These are phyloP conservation scores for Allomyces macrogynus DNA, from an alignment of 192 early-diverging fungal species.

Conservation along the genomic window DNA sequence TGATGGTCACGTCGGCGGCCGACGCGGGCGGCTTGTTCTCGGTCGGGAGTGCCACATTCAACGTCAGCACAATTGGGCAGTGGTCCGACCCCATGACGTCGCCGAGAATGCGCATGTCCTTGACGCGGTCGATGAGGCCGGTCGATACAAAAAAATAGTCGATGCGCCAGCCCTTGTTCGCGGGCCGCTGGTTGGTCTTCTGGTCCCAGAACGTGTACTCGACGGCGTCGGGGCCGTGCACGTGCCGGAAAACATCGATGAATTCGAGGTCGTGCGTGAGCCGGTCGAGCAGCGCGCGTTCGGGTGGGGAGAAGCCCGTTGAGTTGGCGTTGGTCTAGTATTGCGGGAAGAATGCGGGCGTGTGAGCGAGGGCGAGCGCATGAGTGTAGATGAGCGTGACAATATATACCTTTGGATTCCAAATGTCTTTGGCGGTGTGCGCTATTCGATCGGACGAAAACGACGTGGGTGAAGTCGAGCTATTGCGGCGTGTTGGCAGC, in stretches of 20 bases:
- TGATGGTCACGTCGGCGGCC: background rate
- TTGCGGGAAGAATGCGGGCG: too few relatives aligned
- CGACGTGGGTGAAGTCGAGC: background rate
- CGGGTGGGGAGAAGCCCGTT: background rate
- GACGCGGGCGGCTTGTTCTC: background rate
- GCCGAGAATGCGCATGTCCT: background rate
- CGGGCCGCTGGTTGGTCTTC: background rate
- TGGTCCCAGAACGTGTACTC: background rate
- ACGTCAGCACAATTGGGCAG: background rate
- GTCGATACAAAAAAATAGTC: background rate
- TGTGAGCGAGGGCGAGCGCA: background rate
- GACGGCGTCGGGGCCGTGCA: background rate
- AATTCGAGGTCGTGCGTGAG: background rate
- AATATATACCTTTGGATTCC: background rate
- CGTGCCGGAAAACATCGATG: background rate
- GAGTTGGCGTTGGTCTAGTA: background rate
- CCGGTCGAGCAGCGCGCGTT: background rate
- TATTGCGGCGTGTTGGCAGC: too few relatives aligned
- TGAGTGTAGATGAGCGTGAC: background rate
- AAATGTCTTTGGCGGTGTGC: background rate
- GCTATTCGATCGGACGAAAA: background rate
- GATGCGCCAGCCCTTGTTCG: background rate
- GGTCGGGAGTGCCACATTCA: background rate
- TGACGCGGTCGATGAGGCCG: background rate
- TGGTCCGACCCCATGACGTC: background rate